Conservation (phyloP, 1,284 basidiomycete genomes). For the Lentinus polychrous region DNA sequence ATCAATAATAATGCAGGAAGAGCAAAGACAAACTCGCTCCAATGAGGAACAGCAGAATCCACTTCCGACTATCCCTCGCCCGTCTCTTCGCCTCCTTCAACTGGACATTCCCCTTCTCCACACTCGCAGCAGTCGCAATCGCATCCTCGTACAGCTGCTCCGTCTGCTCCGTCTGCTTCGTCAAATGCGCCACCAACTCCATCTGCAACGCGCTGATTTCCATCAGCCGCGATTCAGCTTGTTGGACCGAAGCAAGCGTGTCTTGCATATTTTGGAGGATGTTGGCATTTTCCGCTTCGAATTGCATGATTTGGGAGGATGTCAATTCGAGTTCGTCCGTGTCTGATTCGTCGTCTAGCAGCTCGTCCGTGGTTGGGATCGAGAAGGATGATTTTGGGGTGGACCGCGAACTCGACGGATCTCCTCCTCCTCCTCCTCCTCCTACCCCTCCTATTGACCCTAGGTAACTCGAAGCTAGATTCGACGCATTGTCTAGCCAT, state of each 20-base stretch:
- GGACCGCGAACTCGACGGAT: constrained; percentile 21
- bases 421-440: constrained; percentile 36
- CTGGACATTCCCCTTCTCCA: constrained; percentile 84
- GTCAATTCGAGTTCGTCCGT: constrained; percentile 74
- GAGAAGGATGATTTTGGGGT: constrained; percentile 18
- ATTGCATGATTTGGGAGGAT: constrained; percentile 82
- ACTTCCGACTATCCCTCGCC: constrained; percentile 77
- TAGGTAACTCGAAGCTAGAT: constrained; percentile 48
- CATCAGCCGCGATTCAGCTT: constrained; percentile 80
- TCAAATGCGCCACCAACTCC: constrained; percentile 81
- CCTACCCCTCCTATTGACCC: constrained; percentile 51
- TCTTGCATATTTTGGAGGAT: constrained; percentile 79
- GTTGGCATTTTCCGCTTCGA: constrained; percentile 84
- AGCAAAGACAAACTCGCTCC: constrained; percentile 81
- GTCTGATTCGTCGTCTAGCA: constrained; percentile 45
- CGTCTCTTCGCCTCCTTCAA: constrained; percentile 77
- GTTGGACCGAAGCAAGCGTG: constrained; percentile 79
- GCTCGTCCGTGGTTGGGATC: constrained; percentile 32
- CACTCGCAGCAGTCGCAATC: constrained; percentile 73
- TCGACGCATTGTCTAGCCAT: constrained; percentile 63
- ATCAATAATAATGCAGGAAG: constrained; percentile 80
- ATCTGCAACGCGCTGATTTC: constrained; percentile 89
- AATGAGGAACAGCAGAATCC: constrained; percentile 80
- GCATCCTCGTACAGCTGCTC: constrained; percentile 88
- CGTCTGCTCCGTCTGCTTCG: constrained; percentile 83